phyloP scores from a whole-genome alignment of 345 rosid species.

The Firmiana major region DNA sequence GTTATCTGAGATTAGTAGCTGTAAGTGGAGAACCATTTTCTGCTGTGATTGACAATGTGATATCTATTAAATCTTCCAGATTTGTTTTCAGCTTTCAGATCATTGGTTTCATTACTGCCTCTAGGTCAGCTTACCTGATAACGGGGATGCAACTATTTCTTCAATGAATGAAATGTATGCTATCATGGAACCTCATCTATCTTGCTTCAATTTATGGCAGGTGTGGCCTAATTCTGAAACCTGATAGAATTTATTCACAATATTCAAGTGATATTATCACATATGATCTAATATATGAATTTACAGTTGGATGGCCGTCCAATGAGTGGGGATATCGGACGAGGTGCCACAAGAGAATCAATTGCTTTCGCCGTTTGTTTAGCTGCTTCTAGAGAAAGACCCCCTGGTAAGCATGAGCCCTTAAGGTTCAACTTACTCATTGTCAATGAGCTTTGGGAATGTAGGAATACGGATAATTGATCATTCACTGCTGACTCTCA shows the following conservation, averaged over 20 bases:
- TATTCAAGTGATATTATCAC: neutral
- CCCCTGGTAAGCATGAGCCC: constrained; percentile 33
- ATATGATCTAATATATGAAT: neutral
- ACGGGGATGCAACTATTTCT: constrained; percentile 40
- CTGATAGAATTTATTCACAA: neutral
- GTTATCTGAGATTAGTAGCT: constrained; percentile 47
- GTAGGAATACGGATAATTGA: neutral
- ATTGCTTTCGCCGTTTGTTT: constrained; percentile 44
- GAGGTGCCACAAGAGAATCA: constrained; percentile 54
- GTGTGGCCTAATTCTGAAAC: constrained; percentile 21
- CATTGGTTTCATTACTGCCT: neutral
- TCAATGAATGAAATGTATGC: constrained; percentile 50
- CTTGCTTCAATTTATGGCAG: constrained; percentile 61
- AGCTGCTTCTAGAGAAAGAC: constrained; percentile 43
- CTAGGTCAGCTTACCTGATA: constrained; percentile 54
- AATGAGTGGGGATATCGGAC: constrained; percentile 69
- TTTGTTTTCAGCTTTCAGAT: neutral
- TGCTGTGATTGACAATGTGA: neutral
- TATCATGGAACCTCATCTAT: constrained; percentile 40
- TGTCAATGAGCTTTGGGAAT: neutral
- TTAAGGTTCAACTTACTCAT: neutral
- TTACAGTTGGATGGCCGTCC: constrained; percentile 63
- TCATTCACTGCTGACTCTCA: neutral
- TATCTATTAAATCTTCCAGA: neutral
- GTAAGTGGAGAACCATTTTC: constrained; percentile 26